Base-by-base conservation (phyloP, 768 basidiomycete species). In the Agaricus subrufescens region DNA sequence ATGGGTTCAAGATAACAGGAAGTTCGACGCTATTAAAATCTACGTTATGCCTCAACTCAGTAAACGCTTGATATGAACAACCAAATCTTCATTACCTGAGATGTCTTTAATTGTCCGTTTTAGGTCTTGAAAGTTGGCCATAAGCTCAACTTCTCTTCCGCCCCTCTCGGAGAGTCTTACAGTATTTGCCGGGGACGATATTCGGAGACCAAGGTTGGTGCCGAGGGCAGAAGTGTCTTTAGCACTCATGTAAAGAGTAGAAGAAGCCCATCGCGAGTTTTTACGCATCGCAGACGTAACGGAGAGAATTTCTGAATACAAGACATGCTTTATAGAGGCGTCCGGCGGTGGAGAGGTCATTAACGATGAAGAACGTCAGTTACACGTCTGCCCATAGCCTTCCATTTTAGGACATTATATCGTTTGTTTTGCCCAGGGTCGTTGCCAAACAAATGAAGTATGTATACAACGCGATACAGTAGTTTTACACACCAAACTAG, bases 201-300 rank as follows among this genome's bases (percentile, higher is more conserved):
- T 79, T 49, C 88, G 78, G 45, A 91, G 79, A 29, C 90, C 90
- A 42, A 89, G 81, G 63, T 85, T 87, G 64, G 77, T 86, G 46
- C 88, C 88, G 40, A 93, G 72, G 2, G 83, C 80, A 19, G 84
- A 82, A 62, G 85, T 81, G 64, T 87, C 87, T 60, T 82, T 77
- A 49, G 81, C 72, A 52, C 79, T 77, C 63, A 83, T 76, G 26
- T 81, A 81, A 64, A 85, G 82, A 27, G 80, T 81, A 45, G 82
- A 81, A 11, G 89, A 84, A 15, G 95, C 89, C 96, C 96, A 98
- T 44, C 97, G 84, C 46, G 95, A 94, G 73, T 98, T 98, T 76
- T 94, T 93, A 69, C 96, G 90, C 95, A 99, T 98, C 19, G 85
- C 81, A 2, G 91, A 89, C 37, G 94, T 97, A 61, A 98, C 91